phyloP scores from a whole-genome alignment of 2,329 filamentous ascomycete species.

The Didymella arachidicola region DNA sequence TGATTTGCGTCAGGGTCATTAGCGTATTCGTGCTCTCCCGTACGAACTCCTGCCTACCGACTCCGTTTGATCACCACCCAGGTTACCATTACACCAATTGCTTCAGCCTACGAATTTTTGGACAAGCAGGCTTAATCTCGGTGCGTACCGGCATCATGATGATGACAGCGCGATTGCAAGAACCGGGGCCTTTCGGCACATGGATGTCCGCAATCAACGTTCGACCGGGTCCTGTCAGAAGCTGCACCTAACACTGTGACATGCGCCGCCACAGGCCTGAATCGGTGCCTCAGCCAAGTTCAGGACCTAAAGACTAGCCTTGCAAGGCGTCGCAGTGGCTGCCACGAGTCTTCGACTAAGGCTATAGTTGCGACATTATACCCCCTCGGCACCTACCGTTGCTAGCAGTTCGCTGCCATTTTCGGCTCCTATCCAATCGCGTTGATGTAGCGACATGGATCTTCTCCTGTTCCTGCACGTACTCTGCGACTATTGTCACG shows the following conservation, averaged over 20 bases:
- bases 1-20: constrained; percentile 28
- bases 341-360: constrained; percentile 20
- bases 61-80: constrained; percentile 14
- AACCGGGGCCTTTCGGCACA: neutral
- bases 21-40: constrained; percentile 18
- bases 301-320: constrained; percentile 22
- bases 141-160: constrained; percentile 2
- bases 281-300: constrained; percentile 21
- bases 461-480: constrained; percentile 21
- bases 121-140: neutral
- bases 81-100: constrained; percentile 10
- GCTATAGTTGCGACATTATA: constrained; percentile 33
- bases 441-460: constrained; percentile 20
- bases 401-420: constrained; percentile 14
- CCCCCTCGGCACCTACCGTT: constrained; percentile 24
- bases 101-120: constrained; percentile 1
- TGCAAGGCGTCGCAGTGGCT: constrained; percentile 19
- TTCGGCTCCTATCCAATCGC: constrained; percentile 21
- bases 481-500: constrained; percentile 36
- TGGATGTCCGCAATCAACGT: constrained; percentile 3
- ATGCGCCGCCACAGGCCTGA: constrained; percentile 25
- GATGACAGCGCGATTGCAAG: neutral
- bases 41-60: constrained; percentile 22
- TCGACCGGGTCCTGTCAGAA: constrained; percentile 20
- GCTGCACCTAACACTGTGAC: constrained; percentile 28